Conservation (phyloP, 108 stramenopile genomes). For the Chaetoceros muelleri region DNA sequence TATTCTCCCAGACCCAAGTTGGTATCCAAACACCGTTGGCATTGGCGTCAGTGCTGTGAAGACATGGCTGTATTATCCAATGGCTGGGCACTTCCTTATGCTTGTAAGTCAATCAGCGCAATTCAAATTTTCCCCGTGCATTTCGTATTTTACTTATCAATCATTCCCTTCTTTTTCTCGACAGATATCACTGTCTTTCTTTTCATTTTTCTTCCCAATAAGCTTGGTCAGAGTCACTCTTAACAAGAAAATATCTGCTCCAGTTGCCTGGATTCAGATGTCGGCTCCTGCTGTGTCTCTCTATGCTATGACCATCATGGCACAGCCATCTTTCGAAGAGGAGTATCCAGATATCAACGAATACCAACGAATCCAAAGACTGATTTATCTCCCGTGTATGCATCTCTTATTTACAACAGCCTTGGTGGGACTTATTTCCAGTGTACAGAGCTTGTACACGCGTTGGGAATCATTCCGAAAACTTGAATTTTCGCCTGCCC, state of each 20-base stretch:
- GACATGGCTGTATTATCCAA: slow-evolving; percentile 58
- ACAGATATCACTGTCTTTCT: slow-evolving; percentile 27
- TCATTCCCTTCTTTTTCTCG: not conserved
- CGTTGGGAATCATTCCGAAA: slow-evolving; percentile 44
- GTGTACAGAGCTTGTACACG: slow-evolving; percentile 38
- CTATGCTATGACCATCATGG: slow-evolving; percentile 62
- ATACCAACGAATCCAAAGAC: slow-evolving; percentile 58
- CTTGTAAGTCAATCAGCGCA: slow-evolving; percentile 7
- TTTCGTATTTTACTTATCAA: not conserved
- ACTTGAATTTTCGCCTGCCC: slow-evolving; percentile 66
- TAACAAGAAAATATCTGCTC: slow-evolving; percentile 62
- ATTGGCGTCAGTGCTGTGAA: slow-evolving; percentile 67
- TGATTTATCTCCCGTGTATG: slow-evolving; percentile 64
- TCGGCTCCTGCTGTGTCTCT: slow-evolving; percentile 52
- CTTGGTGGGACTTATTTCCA: slow-evolving; percentile 52
- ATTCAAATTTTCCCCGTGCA: not conserved
- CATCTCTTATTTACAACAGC: slow-evolving; percentile 46
- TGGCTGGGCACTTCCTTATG: slow-evolving; percentile 56
- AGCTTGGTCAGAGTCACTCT: slow-evolving; percentile 62
- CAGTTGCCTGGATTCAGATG: slow-evolving; percentile 76
- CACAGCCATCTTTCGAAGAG: slow-evolving; percentile 64
- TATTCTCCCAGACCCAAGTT: slow-evolving; percentile 65
- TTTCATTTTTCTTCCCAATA: slow-evolving; percentile 50
- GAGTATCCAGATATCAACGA: slow-evolving; percentile 62
- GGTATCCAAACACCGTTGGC: slow-evolving; percentile 72